Evolutionary conservation across 805 yeast genomes (phyloP).

Genomic region (Saturnispora saitoi): DNA sequence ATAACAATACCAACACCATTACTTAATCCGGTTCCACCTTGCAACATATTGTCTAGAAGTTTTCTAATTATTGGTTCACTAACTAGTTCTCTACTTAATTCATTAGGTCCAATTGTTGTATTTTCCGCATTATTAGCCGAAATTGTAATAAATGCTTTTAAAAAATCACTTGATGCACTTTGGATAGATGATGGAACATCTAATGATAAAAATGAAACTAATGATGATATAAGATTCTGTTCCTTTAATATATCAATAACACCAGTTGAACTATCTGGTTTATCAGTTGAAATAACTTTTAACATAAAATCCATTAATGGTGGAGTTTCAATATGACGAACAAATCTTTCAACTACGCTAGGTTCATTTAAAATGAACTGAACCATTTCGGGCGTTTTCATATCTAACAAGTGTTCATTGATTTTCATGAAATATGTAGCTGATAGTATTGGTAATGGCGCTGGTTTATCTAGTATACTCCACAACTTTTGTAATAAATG

Average conservation of each 20-base stretch:
- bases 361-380: slow-evolving; percentile 63
- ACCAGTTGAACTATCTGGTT: slow-evolving; percentile 82
- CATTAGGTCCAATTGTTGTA: slow-evolving; percentile 89
- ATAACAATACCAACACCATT: slow-evolving; percentile 93
- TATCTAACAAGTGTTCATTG: slow-evolving; percentile 81
- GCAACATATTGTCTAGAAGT: slow-evolving; percentile 68
- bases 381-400: slow-evolving; percentile 73
- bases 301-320: slow-evolving; percentile 88
- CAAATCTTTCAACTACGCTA: slow-evolving; percentile 67
- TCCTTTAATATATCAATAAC: slow-evolving; percentile 66
- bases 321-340: slow-evolving; percentile 84
- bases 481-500: slow-evolving; percentile 63
- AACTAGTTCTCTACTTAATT: slow-evolving; percentile 82
- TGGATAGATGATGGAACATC: slow-evolving; percentile 63
- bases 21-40: slow-evolving; percentile 79
- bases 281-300: slow-evolving; percentile 87
- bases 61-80: slow-evolving; percentile 58
- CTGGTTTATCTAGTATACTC: slow-evolving; percentile 63
- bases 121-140: slow-evolving; percentile 89
- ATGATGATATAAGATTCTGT: slow-evolving; percentile 64
- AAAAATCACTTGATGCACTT: slow-evolving; percentile 90
- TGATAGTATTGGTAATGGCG: slow-evolving; percentile 62
- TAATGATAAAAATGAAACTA: slow-evolving; percentile 65
- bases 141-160: slow-evolving; percentile 87
- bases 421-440: slow-evolving; percentile 89